Evolutionary conservation across 768 basidiomycete species (phyloP).

Genomic region (Mycena galopus): DNA sequence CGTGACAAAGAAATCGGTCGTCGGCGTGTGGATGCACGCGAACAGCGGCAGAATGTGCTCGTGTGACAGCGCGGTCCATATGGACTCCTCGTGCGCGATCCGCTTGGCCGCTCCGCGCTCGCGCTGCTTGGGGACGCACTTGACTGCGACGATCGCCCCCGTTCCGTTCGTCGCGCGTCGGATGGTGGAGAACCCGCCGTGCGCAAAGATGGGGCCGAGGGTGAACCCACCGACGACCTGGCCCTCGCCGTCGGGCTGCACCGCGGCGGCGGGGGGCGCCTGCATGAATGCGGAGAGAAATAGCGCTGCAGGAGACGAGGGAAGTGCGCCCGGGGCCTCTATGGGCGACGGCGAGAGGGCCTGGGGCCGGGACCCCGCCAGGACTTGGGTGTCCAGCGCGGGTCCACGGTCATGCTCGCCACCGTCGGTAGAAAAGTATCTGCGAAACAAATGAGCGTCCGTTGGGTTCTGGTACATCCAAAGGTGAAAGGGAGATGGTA

Average conservation of each 20-base stretch:
- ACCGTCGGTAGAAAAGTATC: constrained; percentile 31
- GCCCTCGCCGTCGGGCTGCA: constrained; percentile 75
- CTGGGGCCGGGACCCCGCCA: background rate
- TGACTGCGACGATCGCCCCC: constrained; percentile 79
- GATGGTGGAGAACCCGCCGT: constrained; percentile 87
- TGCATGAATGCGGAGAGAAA: constrained; percentile 78
- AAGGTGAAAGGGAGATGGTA: constrained; percentile 18
- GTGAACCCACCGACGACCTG: constrained; percentile 77
- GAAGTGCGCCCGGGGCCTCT: background rate
- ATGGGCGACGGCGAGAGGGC: constrained; percentile 4
- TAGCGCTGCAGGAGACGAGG: constrained; percentile 77
- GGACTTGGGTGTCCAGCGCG: background rate
- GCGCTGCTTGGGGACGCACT: constrained; percentile 78
- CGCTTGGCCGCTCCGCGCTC: constrained; percentile 63
- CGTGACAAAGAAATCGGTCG: constrained; percentile 86
- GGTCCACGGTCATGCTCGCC: constrained; percentile 10
- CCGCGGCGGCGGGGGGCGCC: constrained; percentile 44
- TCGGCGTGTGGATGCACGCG: constrained; percentile 65
- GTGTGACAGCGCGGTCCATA: constrained; percentile 85
- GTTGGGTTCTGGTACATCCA: constrained; percentile 31
- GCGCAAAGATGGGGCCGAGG: constrained; percentile 81
- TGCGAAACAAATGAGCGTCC: constrained; percentile 19
- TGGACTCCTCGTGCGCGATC: constrained; percentile 75
- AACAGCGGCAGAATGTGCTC: constrained; percentile 92
- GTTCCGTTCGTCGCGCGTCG: constrained; percentile 72